Percentiles rank a stretch among this genome's conserved stretches.
phyloP scores from a whole-genome alignment of 805 yeast genomes.

The Myxozyma mucilagina region DNA sequence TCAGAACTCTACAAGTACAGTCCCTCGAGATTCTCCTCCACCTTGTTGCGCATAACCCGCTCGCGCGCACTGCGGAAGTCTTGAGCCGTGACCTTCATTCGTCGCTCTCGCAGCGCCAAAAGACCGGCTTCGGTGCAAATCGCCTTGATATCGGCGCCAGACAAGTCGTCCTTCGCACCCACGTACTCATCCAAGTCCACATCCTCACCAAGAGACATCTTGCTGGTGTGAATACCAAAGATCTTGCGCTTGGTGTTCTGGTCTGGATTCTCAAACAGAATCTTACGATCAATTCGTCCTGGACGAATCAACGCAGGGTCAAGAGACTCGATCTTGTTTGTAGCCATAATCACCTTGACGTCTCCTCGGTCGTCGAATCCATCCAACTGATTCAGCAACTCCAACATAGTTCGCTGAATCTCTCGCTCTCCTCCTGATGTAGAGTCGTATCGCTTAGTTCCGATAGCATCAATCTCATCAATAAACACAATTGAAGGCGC shows the following conservation, averaged over 20 bases:
- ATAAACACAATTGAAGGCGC: slow-evolving; percentile 98
- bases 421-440: slow-evolving; percentile 95
- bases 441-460: slow-evolving; percentile 93
- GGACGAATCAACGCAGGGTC: slow-evolving; percentile 97
- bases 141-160: slow-evolving; percentile 98
- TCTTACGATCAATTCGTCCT: slow-evolving; percentile 95
- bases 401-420: slow-evolving; percentile 97
- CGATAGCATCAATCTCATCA: slow-evolving; percentile 98
- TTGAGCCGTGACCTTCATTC: slow-evolving; percentile 95
- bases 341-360: slow-evolving; percentile 97
- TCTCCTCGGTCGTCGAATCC: slow-evolving; percentile 98
- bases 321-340: slow-evolving; percentile 87
- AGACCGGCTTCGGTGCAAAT: slow-evolving; percentile 97
- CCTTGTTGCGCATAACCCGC: slow-evolving; percentile 92
- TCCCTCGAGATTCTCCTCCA: slow-evolving; percentile 94
- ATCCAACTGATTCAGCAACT: slow-evolving; percentile 88
- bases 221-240: slow-evolving; percentile 85
- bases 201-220: slow-evolving; percentile 86
- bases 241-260: slow-evolving; percentile 90
- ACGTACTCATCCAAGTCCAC: slow-evolving; percentile 88
- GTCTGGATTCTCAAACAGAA: slow-evolving; percentile 94
- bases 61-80: slow-evolving; percentile 94
- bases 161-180: slow-evolving; percentile 85
- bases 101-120: slow-evolving; percentile 90
- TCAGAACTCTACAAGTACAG: slow-evolving; percentile 59